phyloP scores from a whole-genome alignment of 2,329 filamentous ascomycete species.

The Colletotrichum sp. region DNA sequence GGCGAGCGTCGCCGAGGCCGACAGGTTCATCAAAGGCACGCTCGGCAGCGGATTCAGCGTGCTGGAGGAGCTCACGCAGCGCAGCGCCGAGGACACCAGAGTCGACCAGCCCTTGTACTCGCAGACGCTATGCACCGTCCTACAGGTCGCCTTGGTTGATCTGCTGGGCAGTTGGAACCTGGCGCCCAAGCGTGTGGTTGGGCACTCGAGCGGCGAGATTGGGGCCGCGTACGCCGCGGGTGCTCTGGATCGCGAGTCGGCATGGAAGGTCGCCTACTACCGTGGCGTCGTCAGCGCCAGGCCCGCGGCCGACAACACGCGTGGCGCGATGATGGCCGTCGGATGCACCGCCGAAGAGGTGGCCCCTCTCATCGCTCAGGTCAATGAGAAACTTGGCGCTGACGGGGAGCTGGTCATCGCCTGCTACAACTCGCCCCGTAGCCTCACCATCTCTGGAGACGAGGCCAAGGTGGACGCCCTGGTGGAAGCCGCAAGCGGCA shows the following conservation, averaged over 20 bases:
- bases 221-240: constrained; percentile 55
- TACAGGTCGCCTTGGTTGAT: constrained; percentile 34
- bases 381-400: constrained; percentile 15
- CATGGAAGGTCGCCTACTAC: constrained; percentile 42
- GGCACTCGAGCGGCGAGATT: constrained; percentile 57
- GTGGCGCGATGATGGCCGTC: constrained; percentile 63
- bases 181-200: constrained; percentile 40
- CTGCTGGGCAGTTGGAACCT: constrained; percentile 34
- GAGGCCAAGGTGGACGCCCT: constrained; percentile 31
- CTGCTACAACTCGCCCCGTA: constrained; percentile 58
- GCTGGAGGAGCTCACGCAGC: constrained; percentile 32
- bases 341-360: constrained; percentile 32
- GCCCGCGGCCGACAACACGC: background rate
- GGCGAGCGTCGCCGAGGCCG: constrained; percentile 24
- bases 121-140: constrained; percentile 34
- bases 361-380: constrained; percentile 27
- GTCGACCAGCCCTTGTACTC: constrained; percentile 28
- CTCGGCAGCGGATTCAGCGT: constrained; percentile 21
- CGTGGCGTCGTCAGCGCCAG: constrained; percentile 32
- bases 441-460: constrained; percentile 50
- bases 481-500: constrained; percentile 34
- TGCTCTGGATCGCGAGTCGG: constrained; percentile 40
- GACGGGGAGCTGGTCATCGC: constrained; percentile 16
- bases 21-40: constrained; percentile 29
- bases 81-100: constrained; percentile 18